phyloP scores from a whole-genome alignment of 352 stramenopile genomes.

The Albugo laibachii region DNA sequence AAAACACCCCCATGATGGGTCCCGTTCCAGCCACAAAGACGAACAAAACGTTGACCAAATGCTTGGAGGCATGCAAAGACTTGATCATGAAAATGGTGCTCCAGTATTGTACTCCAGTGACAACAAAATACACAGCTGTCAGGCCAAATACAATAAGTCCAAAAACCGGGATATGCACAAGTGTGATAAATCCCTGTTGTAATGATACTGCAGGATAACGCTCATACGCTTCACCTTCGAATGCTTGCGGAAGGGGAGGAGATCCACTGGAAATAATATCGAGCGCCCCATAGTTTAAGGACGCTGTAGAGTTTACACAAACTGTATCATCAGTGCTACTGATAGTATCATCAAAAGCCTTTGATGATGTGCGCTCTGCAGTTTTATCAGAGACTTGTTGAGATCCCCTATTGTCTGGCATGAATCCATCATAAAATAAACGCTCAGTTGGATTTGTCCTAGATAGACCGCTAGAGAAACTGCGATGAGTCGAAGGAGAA shows the following conservation, averaged over 20 bases:
- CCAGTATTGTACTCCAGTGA: slow-evolving; percentile 76
- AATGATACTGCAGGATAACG: slow-evolving; percentile 22
- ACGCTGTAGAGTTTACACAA: neutral
- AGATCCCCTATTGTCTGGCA: too few relatives aligned
- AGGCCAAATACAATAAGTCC: slow-evolving; percentile 55
- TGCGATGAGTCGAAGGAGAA: too few relatives aligned
- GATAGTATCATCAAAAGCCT: too few relatives aligned
- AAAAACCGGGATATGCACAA: slow-evolving; percentile 54
- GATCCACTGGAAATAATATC: slow-evolving; percentile 10
- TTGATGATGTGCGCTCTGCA: too few relatives aligned
- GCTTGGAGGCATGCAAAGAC: slow-evolving; percentile 62
- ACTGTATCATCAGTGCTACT: too few relatives aligned
- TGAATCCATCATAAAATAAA: too few relatives aligned
- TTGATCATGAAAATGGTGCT: slow-evolving; percentile 80
- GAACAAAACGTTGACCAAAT: slow-evolving; percentile 65
- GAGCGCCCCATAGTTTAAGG: slow-evolving; percentile 31
- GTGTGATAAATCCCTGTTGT: slow-evolving; percentile 30
- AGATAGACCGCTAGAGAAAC: too few relatives aligned
- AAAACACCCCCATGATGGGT: slow-evolving; percentile 66
- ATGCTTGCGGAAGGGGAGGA: slow-evolving; percentile 35
- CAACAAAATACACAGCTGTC: slow-evolving; percentile 71
- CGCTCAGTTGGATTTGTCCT: too few relatives aligned
- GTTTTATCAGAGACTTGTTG: too few relatives aligned
- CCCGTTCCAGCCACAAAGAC: slow-evolving; percentile 62
- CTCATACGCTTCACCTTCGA: slow-evolving; percentile 40